Percentiles rank a stretch among this genome's conserved stretches.
Conservation (phyloP, 495 filamentous ascomycete genomes). For the Sporormia fimetaria region DNA sequence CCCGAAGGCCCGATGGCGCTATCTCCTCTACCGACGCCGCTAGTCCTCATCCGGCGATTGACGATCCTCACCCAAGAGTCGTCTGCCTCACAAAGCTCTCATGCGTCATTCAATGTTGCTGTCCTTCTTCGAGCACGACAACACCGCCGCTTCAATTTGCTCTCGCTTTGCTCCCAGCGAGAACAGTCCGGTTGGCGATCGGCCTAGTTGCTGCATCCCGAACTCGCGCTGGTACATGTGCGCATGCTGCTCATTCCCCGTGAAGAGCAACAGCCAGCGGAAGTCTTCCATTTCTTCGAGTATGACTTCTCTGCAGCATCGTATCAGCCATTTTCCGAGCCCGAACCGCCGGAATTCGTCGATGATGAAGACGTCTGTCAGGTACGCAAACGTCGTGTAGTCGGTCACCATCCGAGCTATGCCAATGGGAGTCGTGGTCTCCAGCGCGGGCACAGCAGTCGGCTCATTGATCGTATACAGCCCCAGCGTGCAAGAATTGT, state of each 20-base stretch:
- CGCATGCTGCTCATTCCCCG: constrained; percentile 3
- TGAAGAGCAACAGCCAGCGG: constrained; percentile 32
- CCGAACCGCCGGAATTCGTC: constrained; percentile 46
- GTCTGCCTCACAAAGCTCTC: no score
- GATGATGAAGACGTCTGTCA: constrained; percentile 57
- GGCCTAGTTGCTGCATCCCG: constrained; percentile 12
- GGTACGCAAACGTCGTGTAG: constrained; percentile 51
- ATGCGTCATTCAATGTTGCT: no score
- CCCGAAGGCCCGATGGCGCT: no score
- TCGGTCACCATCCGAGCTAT: constrained; percentile 56
- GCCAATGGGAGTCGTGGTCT: constrained; percentile 45
- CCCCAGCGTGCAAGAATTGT: constrained; percentile 28
- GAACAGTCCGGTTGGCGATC: neutral
- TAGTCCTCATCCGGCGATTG: no score
- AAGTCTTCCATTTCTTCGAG: constrained; percentile 45
- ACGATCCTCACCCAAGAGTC: no score
- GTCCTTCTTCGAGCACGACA: no score
- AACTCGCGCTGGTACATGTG: constrained; percentile 17
- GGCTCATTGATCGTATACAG: constrained; percentile 17
- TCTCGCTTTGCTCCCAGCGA: neutral
- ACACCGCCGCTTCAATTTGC: no score
- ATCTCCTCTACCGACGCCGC: no score
- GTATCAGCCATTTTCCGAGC: constrained; percentile 51
- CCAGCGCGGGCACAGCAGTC: neutral
- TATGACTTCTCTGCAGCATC: constrained; percentile 42